Conservation (phyloP, 2,329 filamentous ascomycete species). For the Drechslerella coelobrocha region DNA sequence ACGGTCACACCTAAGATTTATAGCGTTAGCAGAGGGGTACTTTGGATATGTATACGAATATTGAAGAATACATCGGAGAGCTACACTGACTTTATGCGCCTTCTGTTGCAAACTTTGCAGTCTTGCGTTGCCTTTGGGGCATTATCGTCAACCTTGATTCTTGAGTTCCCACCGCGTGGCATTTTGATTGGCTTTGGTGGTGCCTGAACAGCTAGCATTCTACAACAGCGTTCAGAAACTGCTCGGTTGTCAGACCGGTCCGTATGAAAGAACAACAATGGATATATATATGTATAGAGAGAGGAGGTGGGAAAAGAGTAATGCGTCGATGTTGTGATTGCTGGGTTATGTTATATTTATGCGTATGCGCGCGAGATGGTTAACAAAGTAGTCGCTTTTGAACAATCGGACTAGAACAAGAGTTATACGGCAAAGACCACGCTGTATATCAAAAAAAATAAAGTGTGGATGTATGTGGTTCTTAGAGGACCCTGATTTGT, state of each 20-base stretch:
- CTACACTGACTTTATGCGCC: conserved; percentile 46
- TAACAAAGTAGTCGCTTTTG: neutral
- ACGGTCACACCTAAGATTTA: conserved; percentile 32
- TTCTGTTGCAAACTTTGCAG: conserved; percentile 47
- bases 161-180: conserved; percentile 44
- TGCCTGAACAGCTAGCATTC: conserved; percentile 46
- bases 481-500: conserved; percentile 34
- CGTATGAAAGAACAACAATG: neutral
- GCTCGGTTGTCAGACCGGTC: neutral
- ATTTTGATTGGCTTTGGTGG: conserved; percentile 46
- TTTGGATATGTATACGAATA: neutral
- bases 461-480: conserved; percentile 2
- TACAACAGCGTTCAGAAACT: conserved; percentile 8
- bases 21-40: neutral
- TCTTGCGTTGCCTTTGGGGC: conserved; percentile 46
- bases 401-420: conserved; percentile 7
- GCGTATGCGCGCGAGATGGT: no score
- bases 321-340: neutral
- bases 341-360: neutral
- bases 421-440: neutral
- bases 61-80: neutral
- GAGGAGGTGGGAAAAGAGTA: neutral
- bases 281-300: conserved; percentile 4
- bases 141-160: conserved; percentile 49
- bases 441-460: conserved; percentile 11